Base-by-base conservation (phyloP, 2,329 filamentous ascomycete species). In the Ophiobolus disseminans region DNA sequence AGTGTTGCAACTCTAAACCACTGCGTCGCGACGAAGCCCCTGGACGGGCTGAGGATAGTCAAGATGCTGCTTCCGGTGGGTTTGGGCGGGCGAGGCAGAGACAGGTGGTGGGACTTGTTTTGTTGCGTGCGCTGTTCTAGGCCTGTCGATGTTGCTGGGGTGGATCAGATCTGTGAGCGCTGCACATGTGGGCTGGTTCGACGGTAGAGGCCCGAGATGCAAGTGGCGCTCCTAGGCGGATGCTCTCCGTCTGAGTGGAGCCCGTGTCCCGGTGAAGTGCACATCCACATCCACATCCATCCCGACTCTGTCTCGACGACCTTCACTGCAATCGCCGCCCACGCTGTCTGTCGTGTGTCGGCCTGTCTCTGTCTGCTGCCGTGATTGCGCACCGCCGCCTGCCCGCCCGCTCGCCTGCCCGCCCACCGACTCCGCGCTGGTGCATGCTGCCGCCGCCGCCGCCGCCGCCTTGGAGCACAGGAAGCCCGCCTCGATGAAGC, bases 401-500 rank as follows among this genome's bases (percentile, higher is more conserved):
- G 36, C 23, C 53, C 26, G 48, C 48, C 47, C 45, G 32, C 45
- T 45, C 40, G 38, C 32, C 42, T 25, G 38, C 31, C n/a, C n/a
- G n/a, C n/a, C n/a, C n/a, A n/a, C n/a, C n/a, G n/a, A n/a, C n/a
- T n/a, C n/a, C n/a, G n/a, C n/a, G n/a, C 40, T 14, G 19, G 26
- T 28, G 10, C 36, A 8, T 11, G n/a, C 32, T 42, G 11, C 31
- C 41, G 42, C 47, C 34, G 36, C 40, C 21, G 31, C 43, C 22
- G 45, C 40, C 44, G 39, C 52, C 45, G 57, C 59, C 58, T 50
- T 62, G 63, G 62, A 45, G 55, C 59, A 53, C 56, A 41, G 53
- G 53, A 45, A 50, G 48, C 60, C 53, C 62, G 63, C 63, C 60
- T 65, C 66, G 57, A 73, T 72, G 70, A 69, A 72, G 69, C 67